Evolutionary conservation across 78 protist genomes (phyloP), one percentile per base, ranked within the genome.

Genomic region (Pelomyxa schiedti): DNA sequence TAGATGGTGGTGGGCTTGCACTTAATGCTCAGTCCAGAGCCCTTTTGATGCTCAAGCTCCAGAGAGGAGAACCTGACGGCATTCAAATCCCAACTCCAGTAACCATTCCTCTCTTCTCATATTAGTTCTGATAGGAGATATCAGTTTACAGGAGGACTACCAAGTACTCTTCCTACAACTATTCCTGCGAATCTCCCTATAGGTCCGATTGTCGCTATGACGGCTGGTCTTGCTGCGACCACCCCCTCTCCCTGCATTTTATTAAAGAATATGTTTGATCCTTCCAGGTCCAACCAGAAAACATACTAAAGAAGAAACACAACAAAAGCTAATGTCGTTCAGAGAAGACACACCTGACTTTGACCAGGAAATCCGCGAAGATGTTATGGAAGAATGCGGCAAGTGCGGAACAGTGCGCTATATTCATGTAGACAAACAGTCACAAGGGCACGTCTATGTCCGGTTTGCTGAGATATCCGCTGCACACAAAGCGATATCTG

Each of bases 221-320:
- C n/a, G n/a, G n/a, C n/a, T n/a, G n/a, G n/a, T n/a, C n/a, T n/a
- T n/a, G n/a, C n/a, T n/a, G n/a, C 42, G 82, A 22, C 69, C 86
- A n/a, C n/a, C n/a, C n/a, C n/a, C n/a, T n/a, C n/a, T 4, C 3
- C 66, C 39, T 81, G 80, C 72, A n/a, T 83, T 40, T 65, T 38
- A n/a, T 39, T 83, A 38, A 6, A 5, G 7, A 85, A 85, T 52
- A 81, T 85, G 87, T 85, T 85, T 53, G 90, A 85, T 35, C 88
- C 88, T n/a, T n/a, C n/a, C n/a, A n/a, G n/a, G n/a, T n/a, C n/a
- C n/a, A n/a, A n/a, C n/a, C n/a, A n/a, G n/a, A n/a, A n/a, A n/a
- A n/a, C n/a, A n/a, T n/a, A n/a, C n/a, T n/a, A n/a, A n/a, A n/a
- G n/a, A n/a, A n/a, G n/a, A n/a, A n/a, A n/a, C n/a, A n/a, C n/a